Conservation (phyloP, 2,329 filamentous ascomycete genomes). For the Hypocrella siamensis region DNA sequence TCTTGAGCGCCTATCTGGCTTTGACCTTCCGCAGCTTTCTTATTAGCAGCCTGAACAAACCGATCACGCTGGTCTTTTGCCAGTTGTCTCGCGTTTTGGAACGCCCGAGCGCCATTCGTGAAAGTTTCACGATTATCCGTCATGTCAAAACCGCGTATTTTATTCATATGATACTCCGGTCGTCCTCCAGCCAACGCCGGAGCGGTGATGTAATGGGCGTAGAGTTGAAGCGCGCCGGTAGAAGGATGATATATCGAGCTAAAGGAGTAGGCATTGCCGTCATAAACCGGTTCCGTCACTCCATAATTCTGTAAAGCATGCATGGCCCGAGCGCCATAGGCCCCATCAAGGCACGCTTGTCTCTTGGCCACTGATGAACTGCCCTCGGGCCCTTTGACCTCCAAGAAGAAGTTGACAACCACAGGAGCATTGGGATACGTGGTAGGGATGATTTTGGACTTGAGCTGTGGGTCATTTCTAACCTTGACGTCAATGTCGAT, state of each 20-base stretch:
- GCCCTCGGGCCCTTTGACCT: constrained; percentile 18
- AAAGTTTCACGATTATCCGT: constrained; percentile 13
- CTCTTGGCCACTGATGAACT: constrained; percentile 9
- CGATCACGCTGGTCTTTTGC: constrained; percentile 19
- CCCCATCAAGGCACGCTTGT: constrained; percentile 19
- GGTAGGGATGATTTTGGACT: constrained; percentile 14
- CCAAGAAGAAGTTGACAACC: constrained; percentile 22
- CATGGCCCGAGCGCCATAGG: constrained; percentile 18
- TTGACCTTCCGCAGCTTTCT: no score
- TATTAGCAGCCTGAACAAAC: constrained; percentile 17
- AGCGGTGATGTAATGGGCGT: constrained; percentile 15
- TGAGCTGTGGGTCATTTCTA: constrained; percentile 4
- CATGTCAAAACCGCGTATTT: constrained; percentile 12
- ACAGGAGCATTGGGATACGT: constrained; percentile 14
- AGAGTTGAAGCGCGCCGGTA: constrained; percentile 15
- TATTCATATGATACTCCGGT: constrained; percentile 21
- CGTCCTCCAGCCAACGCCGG: constrained; percentile 3
- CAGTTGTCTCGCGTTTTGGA: constrained; percentile 21
- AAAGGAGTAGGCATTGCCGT: constrained; percentile 20
- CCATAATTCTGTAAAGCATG: constrained; percentile 17
- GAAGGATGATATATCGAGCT: constrained; percentile 17
- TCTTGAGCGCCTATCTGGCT: no score
- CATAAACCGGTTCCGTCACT: constrained; percentile 12
- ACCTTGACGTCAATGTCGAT: constrained; percentile 11
- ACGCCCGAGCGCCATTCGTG: constrained; percentile 16